A percentile compares a stretch with the other conserved stretches of the same genome.
phyloP scores from a whole-genome alignment of 2,329 filamentous ascomycete genomes.

The Dothideomycetes sp. region DNA sequence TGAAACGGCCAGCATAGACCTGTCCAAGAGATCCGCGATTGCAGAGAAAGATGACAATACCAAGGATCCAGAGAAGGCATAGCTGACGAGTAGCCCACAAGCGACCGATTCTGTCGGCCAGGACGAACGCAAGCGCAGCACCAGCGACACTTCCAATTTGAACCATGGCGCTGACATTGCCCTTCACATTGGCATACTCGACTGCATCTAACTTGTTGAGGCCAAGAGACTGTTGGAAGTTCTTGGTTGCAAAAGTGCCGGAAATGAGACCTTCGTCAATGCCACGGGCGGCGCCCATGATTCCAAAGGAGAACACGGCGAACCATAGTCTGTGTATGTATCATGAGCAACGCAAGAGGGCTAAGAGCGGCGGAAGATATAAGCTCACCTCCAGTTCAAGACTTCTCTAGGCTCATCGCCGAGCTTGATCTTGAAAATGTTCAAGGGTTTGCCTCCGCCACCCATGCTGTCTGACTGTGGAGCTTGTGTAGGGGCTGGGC shows the following conservation, averaged over 20 bases:
- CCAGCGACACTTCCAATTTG: constrained; percentile 65
- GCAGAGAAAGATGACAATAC: constrained; percentile 30
- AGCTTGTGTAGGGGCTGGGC: no score
- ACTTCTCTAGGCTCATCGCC: constrained; percentile 55
- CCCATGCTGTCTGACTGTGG: constrained; percentile 8
- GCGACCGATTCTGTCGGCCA: constrained; percentile 34
- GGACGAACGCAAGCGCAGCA: constrained; percentile 47
- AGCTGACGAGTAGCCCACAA: constrained; percentile 32
- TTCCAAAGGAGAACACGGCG: constrained; percentile 42
- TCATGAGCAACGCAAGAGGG: no score
- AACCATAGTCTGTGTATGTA: no score
- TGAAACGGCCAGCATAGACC: constrained; percentile 29
- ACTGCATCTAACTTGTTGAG: constrained; percentile 41
- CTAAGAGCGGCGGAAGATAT: no score
- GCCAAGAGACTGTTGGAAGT: constrained; percentile 49
- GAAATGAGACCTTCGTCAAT: constrained; percentile 65
- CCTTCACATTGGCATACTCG: constrained; percentile 53
- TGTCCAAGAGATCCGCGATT: constrained; percentile 25
- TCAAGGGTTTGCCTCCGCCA: constrained; percentile 14
- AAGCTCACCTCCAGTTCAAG: constrained; percentile 66
- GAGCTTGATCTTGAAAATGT: constrained; percentile 32
- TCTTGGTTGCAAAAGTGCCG: constrained; percentile 41
- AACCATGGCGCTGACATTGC: constrained; percentile 68
- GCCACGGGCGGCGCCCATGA: constrained; percentile 64
- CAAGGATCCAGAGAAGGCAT: constrained; percentile 28